Base-by-base conservation (phyloP, 192 early-diverging fungal genomes). In the Glomus cerebriforme region DNA sequence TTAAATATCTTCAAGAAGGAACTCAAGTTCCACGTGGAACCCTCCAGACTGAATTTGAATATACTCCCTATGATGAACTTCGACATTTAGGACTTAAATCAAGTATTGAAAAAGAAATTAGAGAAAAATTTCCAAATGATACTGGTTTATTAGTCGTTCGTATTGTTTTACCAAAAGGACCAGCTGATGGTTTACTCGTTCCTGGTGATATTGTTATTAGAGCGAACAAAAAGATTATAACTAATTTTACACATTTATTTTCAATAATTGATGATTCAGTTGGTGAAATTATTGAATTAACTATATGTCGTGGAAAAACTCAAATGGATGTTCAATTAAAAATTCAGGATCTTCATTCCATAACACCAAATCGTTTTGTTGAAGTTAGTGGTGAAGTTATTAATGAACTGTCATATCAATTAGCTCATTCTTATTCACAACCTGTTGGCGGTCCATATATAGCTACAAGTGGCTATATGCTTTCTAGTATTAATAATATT, bases 371-470 rank as follows among this genome's bases (percentile, higher is more conserved):
- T 75, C 86, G 91, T 43, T 95, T 92, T 83, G 90, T 98, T 1
- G 92, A 95, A 71, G 89, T 96, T 58, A 96, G 96, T 64, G 95
- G 95, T 59, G 92, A 88, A 34, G 89, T 92, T 63, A 86, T 94
- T 24, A 87, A 94, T 81, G 87, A 93, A 63, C 80, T 95, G 27
- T 92, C 92, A 8, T 94, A 92, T 76, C 92, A 94, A 77, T 81
- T 95, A n/a, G 94, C 94, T 0, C 87, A 92, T 79, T 86, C 86
- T 10, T 92, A 91, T 80, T 86, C 87, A 7, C 84, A 90, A 34
- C 92, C 94, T n/a, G 88, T 91, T 6, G 84, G 86, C n/a, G 97
- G 97, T 45, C 93, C 95, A 0, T 96, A 94, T 86, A 90, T 96
- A 15, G 87, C 94, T 3, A 83, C 86, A 0, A 87, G 86, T 19